phyloP scores from a whole-genome alignment of 2,329 filamentous ascomycete species.

The Rutstroemia sp. region DNA sequence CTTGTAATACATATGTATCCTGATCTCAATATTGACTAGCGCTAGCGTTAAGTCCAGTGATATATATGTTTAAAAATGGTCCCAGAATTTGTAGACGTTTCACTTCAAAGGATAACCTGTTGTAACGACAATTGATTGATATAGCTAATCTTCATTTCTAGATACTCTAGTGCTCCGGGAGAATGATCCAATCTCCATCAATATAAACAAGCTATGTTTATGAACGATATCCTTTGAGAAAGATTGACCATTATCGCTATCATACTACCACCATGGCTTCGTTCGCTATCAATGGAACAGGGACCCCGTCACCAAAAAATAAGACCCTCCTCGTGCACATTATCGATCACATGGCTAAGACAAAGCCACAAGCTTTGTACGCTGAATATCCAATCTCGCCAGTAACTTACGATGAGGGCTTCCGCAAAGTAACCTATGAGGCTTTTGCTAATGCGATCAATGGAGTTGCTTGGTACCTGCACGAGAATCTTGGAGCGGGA shows the following conservation, averaged over 20 bases:
- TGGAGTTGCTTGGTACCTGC: conserved; percentile 11
- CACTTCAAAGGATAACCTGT: no score
- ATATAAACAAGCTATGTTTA: no score
- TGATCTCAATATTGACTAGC: no score
- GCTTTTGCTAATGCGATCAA: conserved; percentile 15
- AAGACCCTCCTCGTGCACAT: not conserved
- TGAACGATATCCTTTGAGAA: no score
- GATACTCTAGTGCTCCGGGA: no score
- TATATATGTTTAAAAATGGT: no score
- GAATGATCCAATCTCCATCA: no score
- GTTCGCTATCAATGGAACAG: not conserved
- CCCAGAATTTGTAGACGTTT: no score
- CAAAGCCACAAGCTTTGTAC: not conserved
- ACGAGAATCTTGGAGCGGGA: conserved; percentile 1
- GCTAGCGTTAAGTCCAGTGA: no score
- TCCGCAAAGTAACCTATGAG: conserved; percentile 4
- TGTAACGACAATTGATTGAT: no score
- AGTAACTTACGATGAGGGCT: conserved; percentile 3
- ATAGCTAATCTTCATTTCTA: no score
- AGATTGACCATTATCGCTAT: not conserved
- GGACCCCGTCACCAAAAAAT: not conserved
- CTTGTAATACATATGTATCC: no score
- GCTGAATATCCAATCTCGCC: not conserved
- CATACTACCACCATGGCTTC: not conserved
- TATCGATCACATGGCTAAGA: not conserved